Percentiles rank a stretch among this genome's conserved stretches.
phyloP scores from a whole-genome alignment of 2,329 filamentous ascomycete genomes.

The Pseudogymnoascus sp. region DNA sequence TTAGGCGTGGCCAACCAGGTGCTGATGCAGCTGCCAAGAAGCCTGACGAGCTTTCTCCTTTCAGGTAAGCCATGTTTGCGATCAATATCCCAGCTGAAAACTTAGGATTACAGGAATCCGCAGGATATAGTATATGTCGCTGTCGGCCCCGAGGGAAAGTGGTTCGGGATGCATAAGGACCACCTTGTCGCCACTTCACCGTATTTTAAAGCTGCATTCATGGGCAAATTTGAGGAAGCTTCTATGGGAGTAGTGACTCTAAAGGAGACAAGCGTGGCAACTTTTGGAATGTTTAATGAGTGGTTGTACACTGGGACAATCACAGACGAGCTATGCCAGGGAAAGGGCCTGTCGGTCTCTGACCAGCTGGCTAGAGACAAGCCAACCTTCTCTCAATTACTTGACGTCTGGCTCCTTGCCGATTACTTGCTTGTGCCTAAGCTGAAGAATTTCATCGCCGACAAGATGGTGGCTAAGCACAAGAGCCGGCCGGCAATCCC shows the following conservation, averaged over 20 bases:
- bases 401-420: not conserved
- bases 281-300: conserved; percentile 13
- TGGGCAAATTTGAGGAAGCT: conserved; percentile 11
- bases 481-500: not conserved
- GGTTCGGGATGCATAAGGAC: conserved; percentile 17
- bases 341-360: not conserved
- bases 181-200: conserved; percentile 15
- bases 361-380: not conserved
- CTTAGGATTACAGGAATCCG: not conserved
- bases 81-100: no score
- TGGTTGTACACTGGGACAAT: conserved; percentile 13
- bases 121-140: conserved; percentile 12
- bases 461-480: not conserved
- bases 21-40: no score
- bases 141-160: conserved; percentile 9
- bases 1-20: no score
- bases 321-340: not conserved
- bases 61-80: not conserved
- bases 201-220: conserved; percentile 17
- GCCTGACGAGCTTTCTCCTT: no score
- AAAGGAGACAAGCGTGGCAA: not conserved
- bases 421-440: not conserved
- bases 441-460: not conserved
- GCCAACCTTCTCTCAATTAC: not conserved
- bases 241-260: conserved; percentile 11